Evolutionary conservation across 441 rosid genomes (phyloP).

Genomic region (Cnidoscolus chayamansa): DNA sequence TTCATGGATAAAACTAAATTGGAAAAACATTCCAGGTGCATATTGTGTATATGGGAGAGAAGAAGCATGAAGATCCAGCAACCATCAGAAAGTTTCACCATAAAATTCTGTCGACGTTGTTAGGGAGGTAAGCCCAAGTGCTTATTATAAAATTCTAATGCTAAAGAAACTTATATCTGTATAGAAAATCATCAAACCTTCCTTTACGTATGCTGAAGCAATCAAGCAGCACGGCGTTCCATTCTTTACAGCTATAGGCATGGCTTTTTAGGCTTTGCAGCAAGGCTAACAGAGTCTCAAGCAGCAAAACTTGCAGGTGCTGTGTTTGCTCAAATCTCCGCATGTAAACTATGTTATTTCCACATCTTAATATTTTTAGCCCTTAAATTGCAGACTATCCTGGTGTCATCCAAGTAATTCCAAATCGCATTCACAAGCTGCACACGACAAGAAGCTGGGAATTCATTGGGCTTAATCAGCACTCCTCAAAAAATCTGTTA

Average conservation of each 20-base stretch:
- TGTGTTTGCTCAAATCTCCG: constrained; percentile 4
- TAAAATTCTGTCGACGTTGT: constrained; percentile 30
- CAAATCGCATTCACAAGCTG: constrained; percentile 33
- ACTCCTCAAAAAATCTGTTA: constrained; percentile 24
- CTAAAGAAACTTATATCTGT: no score
- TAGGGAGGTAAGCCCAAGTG: constrained; percentile 34
- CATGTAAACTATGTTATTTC: constrained; percentile 2
- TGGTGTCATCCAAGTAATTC: constrained; percentile 41
- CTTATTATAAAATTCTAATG: not conserved
- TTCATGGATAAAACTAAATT: not conserved
- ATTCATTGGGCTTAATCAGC: constrained; percentile 32
- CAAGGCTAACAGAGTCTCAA: constrained; percentile 45
- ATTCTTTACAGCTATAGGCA: constrained; percentile 55
- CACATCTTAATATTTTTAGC: not conserved
- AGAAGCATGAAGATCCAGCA: constrained; percentile 32
- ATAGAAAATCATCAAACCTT: not conserved
- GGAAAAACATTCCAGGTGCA: constrained; percentile 31
- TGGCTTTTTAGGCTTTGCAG: constrained; percentile 66
- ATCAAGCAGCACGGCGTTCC: constrained; percentile 49
- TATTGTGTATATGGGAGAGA: constrained; percentile 48
- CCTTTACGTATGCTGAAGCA: constrained; percentile 28
- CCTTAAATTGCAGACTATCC: constrained; percentile 32
- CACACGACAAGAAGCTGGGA: constrained; percentile 48
- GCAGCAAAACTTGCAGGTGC: constrained; percentile 46
- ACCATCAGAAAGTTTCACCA: constrained; percentile 34